Conservation (phyloP, 139 green algal species). For the Pycnococcus provasolii region DNA sequence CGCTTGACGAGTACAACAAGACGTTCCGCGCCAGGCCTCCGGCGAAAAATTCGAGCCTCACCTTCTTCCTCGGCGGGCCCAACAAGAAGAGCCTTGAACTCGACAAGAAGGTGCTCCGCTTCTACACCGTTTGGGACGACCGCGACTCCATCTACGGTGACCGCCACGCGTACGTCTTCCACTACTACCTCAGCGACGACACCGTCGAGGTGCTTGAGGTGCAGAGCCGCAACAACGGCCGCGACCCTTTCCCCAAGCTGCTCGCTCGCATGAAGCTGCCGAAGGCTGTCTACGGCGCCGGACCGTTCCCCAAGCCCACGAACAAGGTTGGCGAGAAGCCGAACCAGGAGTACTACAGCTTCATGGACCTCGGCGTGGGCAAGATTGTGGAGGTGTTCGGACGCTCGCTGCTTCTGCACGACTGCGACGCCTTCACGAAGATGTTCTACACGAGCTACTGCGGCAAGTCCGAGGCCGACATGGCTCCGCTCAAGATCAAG, state of each 20-base stretch:
- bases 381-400: constrained; percentile 56
- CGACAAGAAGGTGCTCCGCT: constrained; percentile 64
- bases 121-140: constrained; percentile 82
- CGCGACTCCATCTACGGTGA: constrained; percentile 60
- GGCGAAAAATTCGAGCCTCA: too few species aligned
- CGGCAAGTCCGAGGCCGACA: constrained; percentile 44
- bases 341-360: constrained; percentile 3
- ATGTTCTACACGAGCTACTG: constrained; percentile 57
- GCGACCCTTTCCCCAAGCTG: constrained; percentile 75
- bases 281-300: background rate
- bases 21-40: constrained; percentile 26
- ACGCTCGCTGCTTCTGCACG: constrained; percentile 58
- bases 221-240: constrained; percentile 63
- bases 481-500: constrained; percentile 52
- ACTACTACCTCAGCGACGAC: constrained; percentile 87
- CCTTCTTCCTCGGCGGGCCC: background rate
- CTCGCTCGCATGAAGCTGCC: constrained; percentile 62
- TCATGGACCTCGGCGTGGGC: constrained; percentile 62
- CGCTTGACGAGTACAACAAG: constrained; percentile 39
- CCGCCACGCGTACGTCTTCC: constrained; percentile 68
- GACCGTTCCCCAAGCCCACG: background rate
- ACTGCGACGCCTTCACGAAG: constrained; percentile 73
- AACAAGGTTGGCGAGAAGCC: background rate
- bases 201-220: constrained; percentile 83
- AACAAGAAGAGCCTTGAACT: constrained; percentile 12